Conservation (phyloP, 169 alveolate species). For the Nephromyces sp. region DNA sequence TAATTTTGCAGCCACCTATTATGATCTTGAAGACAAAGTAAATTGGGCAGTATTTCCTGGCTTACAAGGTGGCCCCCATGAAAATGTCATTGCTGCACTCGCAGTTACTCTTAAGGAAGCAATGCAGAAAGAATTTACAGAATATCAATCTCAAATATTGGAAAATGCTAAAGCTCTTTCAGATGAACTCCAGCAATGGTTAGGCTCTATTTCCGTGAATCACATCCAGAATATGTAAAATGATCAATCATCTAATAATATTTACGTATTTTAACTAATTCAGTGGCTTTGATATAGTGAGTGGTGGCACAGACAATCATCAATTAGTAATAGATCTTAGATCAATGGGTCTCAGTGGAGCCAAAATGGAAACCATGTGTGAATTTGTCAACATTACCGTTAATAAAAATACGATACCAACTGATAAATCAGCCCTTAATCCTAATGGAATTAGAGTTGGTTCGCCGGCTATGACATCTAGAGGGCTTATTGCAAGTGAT, state of each 20-base stretch:
- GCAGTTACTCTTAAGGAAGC: slow-evolving; percentile 72
- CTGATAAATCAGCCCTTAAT: slow-evolving; percentile 46
- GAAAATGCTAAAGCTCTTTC: not conserved
- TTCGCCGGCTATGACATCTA: slow-evolving; percentile 85
- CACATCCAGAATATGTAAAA: too few species aligned
- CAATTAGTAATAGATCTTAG: slow-evolving; percentile 69
- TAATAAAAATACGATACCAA: slow-evolving; percentile 74
- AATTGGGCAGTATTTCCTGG: slow-evolving; percentile 92
- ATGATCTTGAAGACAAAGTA: slow-evolving; percentile 72
- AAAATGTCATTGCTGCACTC: slow-evolving; percentile 71
- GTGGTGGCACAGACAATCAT: slow-evolving; percentile 88
- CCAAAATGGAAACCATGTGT: slow-evolving; percentile 54
- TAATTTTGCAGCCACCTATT: too few species aligned
- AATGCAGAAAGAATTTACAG: not conserved
- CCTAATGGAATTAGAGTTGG: slow-evolving; percentile 64
- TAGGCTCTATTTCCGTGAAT: slow-evolving; percentile 18
- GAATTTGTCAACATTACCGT: slow-evolving; percentile 63
- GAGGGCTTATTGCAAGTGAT: slow-evolving; percentile 79
- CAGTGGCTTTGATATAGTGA: slow-evolving; percentile 30
- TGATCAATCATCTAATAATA: too few species aligned
- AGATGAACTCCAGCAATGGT: slow-evolving; percentile 36
- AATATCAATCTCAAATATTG: not conserved
- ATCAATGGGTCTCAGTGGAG: slow-evolving; percentile 22
- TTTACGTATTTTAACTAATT: too few species aligned
- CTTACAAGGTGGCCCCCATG: slow-evolving; percentile 93